Evolutionary conservation across 129 eudicot species (phyloP).

Genomic region (Logfia minima): DNA sequence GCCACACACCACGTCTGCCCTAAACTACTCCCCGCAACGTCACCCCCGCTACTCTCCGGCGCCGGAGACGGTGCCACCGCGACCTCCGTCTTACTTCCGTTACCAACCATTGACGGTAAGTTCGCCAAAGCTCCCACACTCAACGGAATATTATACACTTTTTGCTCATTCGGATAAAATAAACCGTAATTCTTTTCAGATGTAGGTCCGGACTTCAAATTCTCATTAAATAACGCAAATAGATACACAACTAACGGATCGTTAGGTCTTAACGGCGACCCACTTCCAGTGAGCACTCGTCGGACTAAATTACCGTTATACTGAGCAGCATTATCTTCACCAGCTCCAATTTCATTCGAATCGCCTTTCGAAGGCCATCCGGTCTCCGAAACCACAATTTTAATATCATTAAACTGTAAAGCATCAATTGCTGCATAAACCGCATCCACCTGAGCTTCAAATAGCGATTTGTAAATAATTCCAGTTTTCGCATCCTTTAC

Average conservation of each 20-base stretch:
- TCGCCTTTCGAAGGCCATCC: slow-evolving; percentile 97
- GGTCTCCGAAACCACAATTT: slow-evolving; percentile 71
- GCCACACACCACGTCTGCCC: slow-evolving; percentile 98
- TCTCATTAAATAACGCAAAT: slow-evolving; percentile 81
- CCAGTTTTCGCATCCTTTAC: slow-evolving; percentile 68
- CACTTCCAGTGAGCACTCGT: slow-evolving; percentile 67
- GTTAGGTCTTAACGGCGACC: slow-evolving; percentile 80
- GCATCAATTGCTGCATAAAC: slow-evolving; percentile 72
- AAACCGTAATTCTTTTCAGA: slow-evolving; percentile 89
- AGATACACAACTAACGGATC: slow-evolving; percentile 56
- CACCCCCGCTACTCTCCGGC: slow-evolving; percentile 17
- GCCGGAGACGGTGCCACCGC: slow-evolving; percentile 23
- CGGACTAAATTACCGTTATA: slow-evolving; percentile 87
- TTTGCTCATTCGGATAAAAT: slow-evolving; percentile 67
- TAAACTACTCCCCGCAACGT: slow-evolving; percentile 17
- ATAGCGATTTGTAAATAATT: slow-evolving; percentile 50
- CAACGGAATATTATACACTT: slow-evolving; percentile 78
- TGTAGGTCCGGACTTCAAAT: slow-evolving; percentile 69
- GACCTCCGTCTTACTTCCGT: slow-evolving; percentile 47
- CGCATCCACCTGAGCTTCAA: slow-evolving; percentile 93
- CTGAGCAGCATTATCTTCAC: slow-evolving; percentile 65
- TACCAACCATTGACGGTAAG: slow-evolving; percentile 28
- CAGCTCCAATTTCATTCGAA: slow-evolving; percentile 65
- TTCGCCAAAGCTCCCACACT: slow-evolving; percentile 32
- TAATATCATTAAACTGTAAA: slow-evolving; percentile 45